Percentiles rank a stretch among this genome's conserved stretches.
phyloP scores from a whole-genome alignment of 257 asterid species.

The Solanum boliviense region DNA sequence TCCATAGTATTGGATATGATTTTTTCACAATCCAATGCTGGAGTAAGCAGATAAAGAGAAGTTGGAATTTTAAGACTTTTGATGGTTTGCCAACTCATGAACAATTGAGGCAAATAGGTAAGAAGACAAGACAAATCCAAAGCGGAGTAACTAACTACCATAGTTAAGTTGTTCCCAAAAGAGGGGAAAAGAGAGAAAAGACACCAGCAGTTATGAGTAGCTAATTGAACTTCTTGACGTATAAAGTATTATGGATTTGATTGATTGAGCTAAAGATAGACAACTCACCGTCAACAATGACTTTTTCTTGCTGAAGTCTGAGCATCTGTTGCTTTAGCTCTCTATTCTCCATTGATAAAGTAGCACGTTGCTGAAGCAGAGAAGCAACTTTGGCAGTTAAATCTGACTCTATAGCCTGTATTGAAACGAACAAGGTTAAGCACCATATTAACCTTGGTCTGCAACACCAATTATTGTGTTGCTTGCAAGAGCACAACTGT shows the following conservation, averaged over 20 bases:
- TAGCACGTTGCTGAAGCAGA: constrained; percentile 38
- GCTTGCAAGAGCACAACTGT: neutral
- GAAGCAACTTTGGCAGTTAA: constrained; percentile 51
- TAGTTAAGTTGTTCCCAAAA: neutral
- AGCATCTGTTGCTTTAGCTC: constrained; percentile 52
- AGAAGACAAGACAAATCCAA: neutral
- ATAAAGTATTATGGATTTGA: neutral
- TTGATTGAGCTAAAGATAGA: neutral
- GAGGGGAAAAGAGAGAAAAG: neutral
- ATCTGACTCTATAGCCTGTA: constrained; percentile 55
- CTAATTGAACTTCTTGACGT: neutral
- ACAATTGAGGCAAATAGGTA: neutral
- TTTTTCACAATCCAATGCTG: neutral
- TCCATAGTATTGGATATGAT: neutral
- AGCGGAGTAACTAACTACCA: neutral
- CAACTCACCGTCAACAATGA: constrained; percentile 49
- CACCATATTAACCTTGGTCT: neutral
- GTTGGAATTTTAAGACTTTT: neutral
- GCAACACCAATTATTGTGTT: neutral
- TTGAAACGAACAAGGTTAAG: neutral
- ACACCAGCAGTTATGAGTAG: neutral
- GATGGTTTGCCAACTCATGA: neutral
- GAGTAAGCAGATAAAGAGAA: neutral
- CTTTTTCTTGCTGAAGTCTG: constrained; percentile 46
- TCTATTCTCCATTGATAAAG: constrained; percentile 56